A percentile compares a stretch with the other conserved stretches of the same genome.
Conservation (phyloP, 2,329 filamentous ascomycete species). For the Pyrenophora teres region DNA sequence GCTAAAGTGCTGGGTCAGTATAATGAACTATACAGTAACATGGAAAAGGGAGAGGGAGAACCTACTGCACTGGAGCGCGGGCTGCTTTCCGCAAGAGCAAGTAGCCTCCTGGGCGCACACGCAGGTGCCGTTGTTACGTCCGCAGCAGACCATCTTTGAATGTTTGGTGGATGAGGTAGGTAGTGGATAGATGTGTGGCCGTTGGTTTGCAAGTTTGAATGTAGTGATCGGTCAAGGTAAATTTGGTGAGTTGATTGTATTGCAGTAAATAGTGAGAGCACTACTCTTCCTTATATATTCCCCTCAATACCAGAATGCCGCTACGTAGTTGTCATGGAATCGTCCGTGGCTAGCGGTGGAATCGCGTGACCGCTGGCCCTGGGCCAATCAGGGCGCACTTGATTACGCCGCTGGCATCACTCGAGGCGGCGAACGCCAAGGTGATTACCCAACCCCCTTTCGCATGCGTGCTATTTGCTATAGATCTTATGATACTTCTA, state of each 20-base stretch:
- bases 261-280: slow-evolving; percentile 12
- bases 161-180: not conserved
- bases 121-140: slow-evolving; percentile 60
- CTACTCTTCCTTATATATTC: slow-evolving; percentile 28
- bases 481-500: slow-evolving; percentile 4
- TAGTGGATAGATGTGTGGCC: slow-evolving; percentile 7
- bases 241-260: slow-evolving; percentile 4
- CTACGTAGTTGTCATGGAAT: slow-evolving; percentile 22
- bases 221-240: slow-evolving; percentile 6
- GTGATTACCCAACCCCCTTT: slow-evolving; percentile 29
- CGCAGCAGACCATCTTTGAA: slow-evolving; percentile 61
- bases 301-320: slow-evolving; percentile 8
- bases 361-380: slow-evolving; percentile 26
- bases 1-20: slow-evolving; percentile 35
- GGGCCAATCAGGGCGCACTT: slow-evolving; percentile 37
- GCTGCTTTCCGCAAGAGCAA: slow-evolving; percentile 89
- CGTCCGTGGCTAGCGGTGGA: slow-evolving; percentile 16
- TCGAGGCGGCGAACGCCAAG: slow-evolving; percentile 28
- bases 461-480: slow-evolving; percentile 26
- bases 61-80: slow-evolving; percentile 77
- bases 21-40: not conserved
- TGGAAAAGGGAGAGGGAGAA: slow-evolving; percentile 12
- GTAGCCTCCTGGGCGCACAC: slow-evolving; percentile 63
- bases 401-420: slow-evolving; percentile 32
- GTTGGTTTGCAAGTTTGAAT: slow-evolving; percentile 4